Evolutionary conservation across 257 asterid species (phyloP), one percentile per base, ranked within the genome.

Genomic region (Nicotiana obtusifolia): DNA sequence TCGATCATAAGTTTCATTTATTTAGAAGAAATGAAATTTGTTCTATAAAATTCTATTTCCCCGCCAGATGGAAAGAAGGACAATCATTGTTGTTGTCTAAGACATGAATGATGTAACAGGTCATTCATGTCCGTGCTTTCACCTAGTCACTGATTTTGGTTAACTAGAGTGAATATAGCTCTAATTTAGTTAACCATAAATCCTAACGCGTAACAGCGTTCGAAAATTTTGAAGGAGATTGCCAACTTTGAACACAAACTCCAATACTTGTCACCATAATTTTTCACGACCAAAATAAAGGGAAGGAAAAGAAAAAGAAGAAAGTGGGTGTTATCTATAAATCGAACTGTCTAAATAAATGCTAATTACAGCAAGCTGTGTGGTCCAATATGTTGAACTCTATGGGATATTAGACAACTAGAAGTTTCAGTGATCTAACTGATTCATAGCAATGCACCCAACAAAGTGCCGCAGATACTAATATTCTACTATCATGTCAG

Each of bases 391-490:
- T 41, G 17, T 69, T 67, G 54, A 35, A 35, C 54, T 59, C 76
- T 19, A 67, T 8, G 35, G 54, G 17, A 35, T 0, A 14, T 35
- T 67, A 67, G 54, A 35, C 76, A 35, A 10, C 54, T 68, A 35
- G 19, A 68, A 15, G 31, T 2, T 35, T 35, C 54, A 68, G 77
- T 35, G 30, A 41, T 41, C 41, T 5, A 68, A 69, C 59, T 69
- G 78, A 69, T 69, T 41, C 19, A 69, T 41, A 69, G 78, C 10
- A 69, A 69, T 69, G n/a, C 33, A 35, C 20, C 78, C 78, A 41
- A 41, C 78, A 69, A 49, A 54, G 41, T 11, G 20, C 33, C n/a
- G 28, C 33, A 11, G 78, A 56, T 14, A 41, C 33, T 69, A 41
- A 60, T 10, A 20, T 60, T 69, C 59, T 20, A 41, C 53, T 52